These are phyloP conservation scores for Phylloporus sp. DNA, from an alignment of 768 basidiomycete genomes.

Conservation along the genomic window DNA sequence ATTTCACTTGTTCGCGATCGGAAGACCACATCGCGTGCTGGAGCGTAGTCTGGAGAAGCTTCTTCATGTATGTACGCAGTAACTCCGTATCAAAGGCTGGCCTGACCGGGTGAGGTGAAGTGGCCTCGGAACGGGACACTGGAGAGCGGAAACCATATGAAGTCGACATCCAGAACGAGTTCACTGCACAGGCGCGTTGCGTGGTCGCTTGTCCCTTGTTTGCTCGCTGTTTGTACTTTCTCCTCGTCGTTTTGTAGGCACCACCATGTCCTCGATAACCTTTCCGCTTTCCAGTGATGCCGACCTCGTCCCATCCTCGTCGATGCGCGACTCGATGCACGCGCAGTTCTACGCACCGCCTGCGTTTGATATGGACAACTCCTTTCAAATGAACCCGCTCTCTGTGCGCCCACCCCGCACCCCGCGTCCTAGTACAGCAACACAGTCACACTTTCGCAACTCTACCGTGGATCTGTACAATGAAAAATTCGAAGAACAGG, in stretches of 20 bases:
- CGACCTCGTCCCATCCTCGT: constrained; percentile 38
- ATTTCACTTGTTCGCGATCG: constrained; percentile 66
- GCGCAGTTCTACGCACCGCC: constrained; percentile 50
- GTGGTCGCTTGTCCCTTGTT: constrained; percentile 15
- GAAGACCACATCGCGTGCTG: constrained; percentile 61
- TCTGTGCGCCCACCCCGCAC: constrained; percentile 78
- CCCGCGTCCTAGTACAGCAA: constrained; percentile 41
- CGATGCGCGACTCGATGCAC: constrained; percentile 37
- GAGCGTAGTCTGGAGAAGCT: constrained; percentile 68
- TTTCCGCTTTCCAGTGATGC: constrained; percentile 51
- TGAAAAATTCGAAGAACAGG: constrained; percentile 38
- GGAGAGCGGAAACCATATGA: constrained; percentile 53
- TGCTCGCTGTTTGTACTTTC: constrained; percentile 21
- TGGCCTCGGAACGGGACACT: constrained; percentile 56
- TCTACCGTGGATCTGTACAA: constrained; percentile 35
- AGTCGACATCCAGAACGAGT: constrained; percentile 20
- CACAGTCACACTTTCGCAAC: constrained; percentile 25
- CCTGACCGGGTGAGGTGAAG: constrained; percentile 45
- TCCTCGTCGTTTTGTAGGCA: too few relatives aligned
- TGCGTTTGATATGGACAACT: constrained; percentile 52
- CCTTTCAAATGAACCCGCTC: constrained; percentile 81
- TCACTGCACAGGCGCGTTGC: constrained; percentile 1
- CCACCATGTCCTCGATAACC: constrained; percentile 60
- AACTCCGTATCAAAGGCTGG: constrained; percentile 66
- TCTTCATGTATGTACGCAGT: constrained; percentile 78